Base-by-base conservation (phyloP, 805 yeast genomes). In the Starmera pachycereana region DNA sequence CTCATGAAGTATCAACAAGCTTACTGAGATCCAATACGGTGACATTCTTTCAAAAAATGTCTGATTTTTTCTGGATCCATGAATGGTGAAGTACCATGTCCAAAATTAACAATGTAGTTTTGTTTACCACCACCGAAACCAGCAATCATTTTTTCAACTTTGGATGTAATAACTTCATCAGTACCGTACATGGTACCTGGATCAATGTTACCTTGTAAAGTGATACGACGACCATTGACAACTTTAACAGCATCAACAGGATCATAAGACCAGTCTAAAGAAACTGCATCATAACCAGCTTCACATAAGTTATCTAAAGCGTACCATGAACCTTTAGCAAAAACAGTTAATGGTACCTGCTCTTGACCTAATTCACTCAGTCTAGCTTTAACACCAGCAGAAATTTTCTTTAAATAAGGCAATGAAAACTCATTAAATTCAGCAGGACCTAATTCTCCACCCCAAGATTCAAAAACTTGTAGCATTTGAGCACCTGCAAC, bases 31-130 rank as follows among this genome's bases (percentile, higher is more conserved):
- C 95, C 95, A 40, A 83, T 60, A 53, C 89, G 74, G 59, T 87
- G 95, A 51, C 92, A 82, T 60, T 87, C 96, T 61, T 86, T 66
- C 56, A 92, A 68, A 65, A 92, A 92, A 63, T 77, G 85, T 44
- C 76, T 78, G 45, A 92, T 75, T 60, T 82, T 82, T 48, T 84
- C 95, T 10, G 97, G 96, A 47, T 86, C 82, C 95, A 92, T 88
- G 64, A 85, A 87, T 18, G 98, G 98, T 59, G 88, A 97, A 18
- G 98, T 92, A 13, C 98, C 98, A 53, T 92, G 98, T 36, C 98
- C 98, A 56, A 92, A 84, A 67, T 92, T 92, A 51, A 90, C 81
- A 49, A 92, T 90, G 65, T 92, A 92, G 54, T 81, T 74, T 55
- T 84, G 77, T 61, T 87, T 87, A 18, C 96, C 96, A 35, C 95